Evolutionary conservation across 257 asterid genomes (phyloP), one percentile per base, ranked within the genome.

Genomic region (Verbascum thapsus): DNA sequence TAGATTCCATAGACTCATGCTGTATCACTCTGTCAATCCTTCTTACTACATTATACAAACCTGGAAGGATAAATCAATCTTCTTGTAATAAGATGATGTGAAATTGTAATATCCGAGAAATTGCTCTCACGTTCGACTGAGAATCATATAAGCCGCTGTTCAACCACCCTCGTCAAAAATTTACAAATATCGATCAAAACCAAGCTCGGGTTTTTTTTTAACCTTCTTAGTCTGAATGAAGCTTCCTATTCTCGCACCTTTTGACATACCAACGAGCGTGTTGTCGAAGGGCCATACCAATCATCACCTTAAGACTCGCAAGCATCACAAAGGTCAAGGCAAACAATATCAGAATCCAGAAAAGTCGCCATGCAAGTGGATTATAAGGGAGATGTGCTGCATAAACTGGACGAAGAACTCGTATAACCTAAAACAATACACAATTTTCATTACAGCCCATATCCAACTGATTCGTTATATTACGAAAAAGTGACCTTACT

Each of bases 261-360:
- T 72, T 79, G 39, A 94, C 65, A 48, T 94, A 94, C 99, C 97
- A 94, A 20, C 83, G 74, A 0, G 99, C 99, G 35, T 81, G 84
- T 62, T 81, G 83, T 22, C 80, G 78, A 16, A 94, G 97, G 17
- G 91, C 95, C 91, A 84, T 87, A 41, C 97, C 95, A 16, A 90
- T 63, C 92, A 94, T 59, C 80, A 94, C 53, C 81, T 94, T 90
- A 19, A 87, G 94, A 71, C 96, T 87, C 22, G 88, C 83, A 26
- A 94, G 95, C 97, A 94, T 90, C 80, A 94, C 84, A 66, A 87
- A 81, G 12, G 95, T 94, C 83, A 84, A 71, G 5, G 76, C 77
- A 30, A 70, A 71, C 74, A 87, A 58, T 59, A 85, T 70, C 40
- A 85, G 49, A 19, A 94, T 84, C 91, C 97, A 90, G 55, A 94